Percentiles rank a stretch among this genome's conserved stretches.
phyloP scores from a whole-genome alignment of 2,329 filamentous ascomycete genomes.

The Arthrobotrys megalospora region DNA sequence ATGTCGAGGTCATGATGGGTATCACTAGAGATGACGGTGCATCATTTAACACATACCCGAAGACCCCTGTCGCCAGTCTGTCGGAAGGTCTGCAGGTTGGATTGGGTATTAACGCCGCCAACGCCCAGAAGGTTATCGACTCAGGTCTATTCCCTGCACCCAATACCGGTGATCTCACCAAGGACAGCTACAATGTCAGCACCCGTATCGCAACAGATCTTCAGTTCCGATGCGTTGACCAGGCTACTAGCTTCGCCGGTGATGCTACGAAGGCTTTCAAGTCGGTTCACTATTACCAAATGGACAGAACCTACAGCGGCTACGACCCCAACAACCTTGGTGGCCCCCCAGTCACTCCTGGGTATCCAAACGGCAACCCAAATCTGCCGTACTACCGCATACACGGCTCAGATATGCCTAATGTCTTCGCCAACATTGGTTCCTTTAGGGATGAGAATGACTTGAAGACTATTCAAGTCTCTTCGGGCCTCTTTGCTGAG shows the following conservation, averaged over 20 bases:
- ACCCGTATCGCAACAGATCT: slow-evolving; percentile 74
- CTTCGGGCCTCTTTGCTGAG: slow-evolving; percentile 70
- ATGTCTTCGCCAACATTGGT: slow-evolving; percentile 72
- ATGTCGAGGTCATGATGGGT: slow-evolving; percentile 74
- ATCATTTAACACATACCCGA: slow-evolving; percentile 71
- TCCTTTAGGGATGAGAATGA: slow-evolving; percentile 72
- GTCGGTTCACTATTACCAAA: slow-evolving; percentile 74
- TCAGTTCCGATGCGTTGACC: slow-evolving; percentile 74
- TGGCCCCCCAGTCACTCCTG: slow-evolving; percentile 68
- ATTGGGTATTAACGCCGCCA: slow-evolving; percentile 69
- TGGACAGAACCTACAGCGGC: slow-evolving; percentile 73
- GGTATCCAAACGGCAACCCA: slow-evolving; percentile 70
- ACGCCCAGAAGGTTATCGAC: slow-evolving; percentile 68
- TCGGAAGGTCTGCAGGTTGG: slow-evolving; percentile 69
- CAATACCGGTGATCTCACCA: slow-evolving; percentile 70
- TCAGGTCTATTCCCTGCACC: slow-evolving; percentile 71
- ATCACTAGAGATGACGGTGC: slow-evolving; percentile 73
- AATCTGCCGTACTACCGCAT: slow-evolving; percentile 73
- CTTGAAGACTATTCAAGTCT: slow-evolving; percentile 69
- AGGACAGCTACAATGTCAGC: slow-evolving; percentile 73
- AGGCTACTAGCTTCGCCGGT: slow-evolving; percentile 73
- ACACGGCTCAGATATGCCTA: slow-evolving; percentile 73
- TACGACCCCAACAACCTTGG: slow-evolving; percentile 73
- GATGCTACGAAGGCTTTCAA: slow-evolving; percentile 69
- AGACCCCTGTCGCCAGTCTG: slow-evolving; percentile 68